Percentiles rank a stretch among this genome's conserved stretches.
Conservation (phyloP, 108 stramenopile species). For the Halocafeteria seosinensis region DNA sequence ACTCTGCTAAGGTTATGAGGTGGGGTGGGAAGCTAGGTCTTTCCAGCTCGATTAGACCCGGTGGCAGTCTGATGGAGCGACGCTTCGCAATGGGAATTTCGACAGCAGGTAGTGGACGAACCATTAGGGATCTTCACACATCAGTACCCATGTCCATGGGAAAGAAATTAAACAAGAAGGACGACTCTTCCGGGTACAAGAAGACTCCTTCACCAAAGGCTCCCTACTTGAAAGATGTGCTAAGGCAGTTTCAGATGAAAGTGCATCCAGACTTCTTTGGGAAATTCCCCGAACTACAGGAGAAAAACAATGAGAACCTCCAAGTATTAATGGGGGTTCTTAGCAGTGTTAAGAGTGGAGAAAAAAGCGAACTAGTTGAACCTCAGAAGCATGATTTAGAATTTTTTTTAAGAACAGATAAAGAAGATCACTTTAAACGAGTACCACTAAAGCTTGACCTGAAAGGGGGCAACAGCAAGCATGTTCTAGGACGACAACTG, state of each 20-base stretch:
- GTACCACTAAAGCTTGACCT: neutral
- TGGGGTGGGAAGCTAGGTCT: no score
- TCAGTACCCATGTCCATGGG: no score
- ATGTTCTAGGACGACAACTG: neutral
- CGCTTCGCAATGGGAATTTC: no score
- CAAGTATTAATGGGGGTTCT: neutral
- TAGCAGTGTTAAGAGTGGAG: neutral
- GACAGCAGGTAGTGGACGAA: no score
- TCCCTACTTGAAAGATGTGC: neutral
- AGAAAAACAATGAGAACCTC: neutral
- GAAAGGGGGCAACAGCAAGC: neutral
- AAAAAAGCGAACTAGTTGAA: neutral
- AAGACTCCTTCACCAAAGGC: neutral
- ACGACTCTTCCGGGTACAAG: neutral
- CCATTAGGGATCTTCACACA: no score
- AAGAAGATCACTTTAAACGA: neutral
- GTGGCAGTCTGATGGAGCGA: no score
- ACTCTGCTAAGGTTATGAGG: no score
- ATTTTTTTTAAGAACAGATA: neutral
- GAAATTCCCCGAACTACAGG: neutral
- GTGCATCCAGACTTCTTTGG: neutral
- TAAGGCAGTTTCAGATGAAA: neutral
- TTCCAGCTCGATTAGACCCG: no score
- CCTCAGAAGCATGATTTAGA: neutral
- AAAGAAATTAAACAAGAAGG: no score